phyloP scores from a whole-genome alignment of 768 basidiomycete genomes.

The Suillus tomentosus region DNA sequence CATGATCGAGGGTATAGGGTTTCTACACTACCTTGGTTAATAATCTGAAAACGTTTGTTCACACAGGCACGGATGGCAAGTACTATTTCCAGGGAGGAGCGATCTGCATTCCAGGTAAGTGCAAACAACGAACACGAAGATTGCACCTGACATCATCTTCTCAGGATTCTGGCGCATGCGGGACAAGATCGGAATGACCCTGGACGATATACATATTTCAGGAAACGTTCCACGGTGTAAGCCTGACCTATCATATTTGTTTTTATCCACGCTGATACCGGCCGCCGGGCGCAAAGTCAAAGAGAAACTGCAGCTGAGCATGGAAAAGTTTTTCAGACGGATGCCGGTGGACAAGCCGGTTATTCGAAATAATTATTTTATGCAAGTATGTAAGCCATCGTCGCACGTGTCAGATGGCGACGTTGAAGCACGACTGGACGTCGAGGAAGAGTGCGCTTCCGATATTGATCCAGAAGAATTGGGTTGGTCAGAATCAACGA shows the following conservation, averaged over 20 bases:
- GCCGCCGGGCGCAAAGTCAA: slow-evolving; percentile 40
- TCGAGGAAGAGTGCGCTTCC: slow-evolving; percentile 16
- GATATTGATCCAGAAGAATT: slow-evolving; percentile 63
- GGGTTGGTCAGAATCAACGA: slow-evolving; percentile 59
- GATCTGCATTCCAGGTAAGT: slow-evolving; percentile 61
- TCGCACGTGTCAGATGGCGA: slow-evolving; percentile 12
- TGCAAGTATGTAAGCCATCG: slow-evolving; percentile 40
- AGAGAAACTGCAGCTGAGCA: slow-evolving; percentile 61
- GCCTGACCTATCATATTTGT: slow-evolving; percentile 21
- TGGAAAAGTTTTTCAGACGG: slow-evolving; percentile 72
- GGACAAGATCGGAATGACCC: slow-evolving; percentile 72
- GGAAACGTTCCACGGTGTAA: slow-evolving; percentile 76
- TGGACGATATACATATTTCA: slow-evolving; percentile 70
- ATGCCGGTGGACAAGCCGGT: slow-evolving; percentile 70
- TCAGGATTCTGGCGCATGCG: slow-evolving; percentile 75
- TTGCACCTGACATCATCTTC: slow-evolving; percentile 11
- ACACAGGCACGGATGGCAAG: slow-evolving; percentile 60
- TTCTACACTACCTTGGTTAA: slow-evolving; percentile 12
- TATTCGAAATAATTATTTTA: slow-evolving; percentile 66
- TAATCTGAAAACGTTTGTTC: slow-evolving; percentile 13
- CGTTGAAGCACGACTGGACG: slow-evolving; percentile 6
- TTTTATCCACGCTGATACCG: slow-evolving; percentile 11
- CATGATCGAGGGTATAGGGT: slow-evolving; percentile 56
- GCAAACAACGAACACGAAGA: not conserved
- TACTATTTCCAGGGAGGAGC: slow-evolving; percentile 79